Conservation (phyloP, 2,329 filamentous ascomycete genomes). For the Calonectria pteridis region DNA sequence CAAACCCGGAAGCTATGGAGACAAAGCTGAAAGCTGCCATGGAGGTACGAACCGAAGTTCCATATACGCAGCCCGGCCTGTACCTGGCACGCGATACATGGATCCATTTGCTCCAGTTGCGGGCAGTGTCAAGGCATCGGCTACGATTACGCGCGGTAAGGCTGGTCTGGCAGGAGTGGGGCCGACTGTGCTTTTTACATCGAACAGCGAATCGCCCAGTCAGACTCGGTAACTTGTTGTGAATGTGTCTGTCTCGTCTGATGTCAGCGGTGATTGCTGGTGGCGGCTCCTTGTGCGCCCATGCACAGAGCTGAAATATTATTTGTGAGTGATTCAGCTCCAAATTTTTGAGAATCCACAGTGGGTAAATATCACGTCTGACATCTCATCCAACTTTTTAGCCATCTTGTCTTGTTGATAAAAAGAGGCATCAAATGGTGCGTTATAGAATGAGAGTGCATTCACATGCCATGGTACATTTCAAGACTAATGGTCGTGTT, state of each 20-base stretch:
- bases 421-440: neutral
- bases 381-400: neutral
- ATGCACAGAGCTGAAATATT: neutral
- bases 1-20: neutral
- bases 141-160: neutral
- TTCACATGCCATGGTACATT: neutral
- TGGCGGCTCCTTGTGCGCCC: neutral
- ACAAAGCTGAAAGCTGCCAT: neutral
- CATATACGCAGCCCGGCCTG: neutral
- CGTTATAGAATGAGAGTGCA: neutral
- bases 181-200: neutral
- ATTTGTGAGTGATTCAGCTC: neutral
- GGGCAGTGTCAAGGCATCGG: neutral
- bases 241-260: neutral
- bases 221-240: neutral
- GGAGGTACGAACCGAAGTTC: neutral
- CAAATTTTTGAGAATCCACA: neutral
- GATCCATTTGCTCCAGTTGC: neutral
- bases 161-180: neutral
- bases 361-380: neutral
- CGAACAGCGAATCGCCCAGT: neutral
- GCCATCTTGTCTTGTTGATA: neutral
- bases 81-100: too few relatives aligned
- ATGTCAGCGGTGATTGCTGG: neutral
- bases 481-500: neutral